Percentiles rank a stretch among this genome's conserved stretches.
Evolutionary conservation across 805 yeast genomes (phyloP).

Genomic region (Ogataea populi-albae): DNA sequence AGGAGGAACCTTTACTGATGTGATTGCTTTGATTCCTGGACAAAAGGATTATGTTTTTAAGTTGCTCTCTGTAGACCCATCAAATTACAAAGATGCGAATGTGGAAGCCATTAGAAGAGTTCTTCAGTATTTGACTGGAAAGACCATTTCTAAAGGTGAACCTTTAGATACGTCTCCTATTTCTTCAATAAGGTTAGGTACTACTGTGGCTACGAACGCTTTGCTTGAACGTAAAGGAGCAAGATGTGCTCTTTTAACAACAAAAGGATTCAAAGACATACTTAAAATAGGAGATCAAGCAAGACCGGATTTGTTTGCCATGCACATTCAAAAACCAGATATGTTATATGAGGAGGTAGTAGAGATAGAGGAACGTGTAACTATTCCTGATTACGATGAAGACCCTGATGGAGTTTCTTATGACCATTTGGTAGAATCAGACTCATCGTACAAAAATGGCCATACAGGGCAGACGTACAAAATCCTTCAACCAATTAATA

Average conservation of each 20-base stretch:
- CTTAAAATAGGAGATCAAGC: slow-evolving; percentile 31
- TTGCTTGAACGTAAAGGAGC: slow-evolving; percentile 18
- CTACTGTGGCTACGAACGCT: slow-evolving; percentile 22
- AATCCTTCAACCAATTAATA: slow-evolving; percentile 23
- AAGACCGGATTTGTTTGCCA: slow-evolving; percentile 20
- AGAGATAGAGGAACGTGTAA: slow-evolving; percentile 15
- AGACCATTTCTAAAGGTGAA: slow-evolving; percentile 9
- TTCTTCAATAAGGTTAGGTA: slow-evolving; percentile 21
- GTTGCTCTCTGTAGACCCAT: slow-evolving; percentile 81
- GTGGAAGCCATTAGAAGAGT: slow-evolving; percentile 22
- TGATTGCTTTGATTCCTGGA: slow-evolving; percentile 48
- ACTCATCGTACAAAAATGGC: slow-evolving; percentile 4
- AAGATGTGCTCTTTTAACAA: slow-evolving; percentile 19
- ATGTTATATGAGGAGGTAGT: slow-evolving; percentile 13
- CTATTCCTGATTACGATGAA: slow-evolving; percentile 22
- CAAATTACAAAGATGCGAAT: slow-evolving; percentile 52
- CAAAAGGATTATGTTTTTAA: slow-evolving; percentile 66
- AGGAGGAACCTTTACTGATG: slow-evolving; percentile 92
- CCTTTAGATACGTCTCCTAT: slow-evolving; percentile 12
- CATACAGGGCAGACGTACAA: slow-evolving; percentile 14
- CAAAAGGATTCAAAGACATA: slow-evolving; percentile 29
- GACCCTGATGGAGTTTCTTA: slow-evolving; percentile 17
- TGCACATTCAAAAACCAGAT: slow-evolving; percentile 13
- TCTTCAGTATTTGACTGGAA: slow-evolving; percentile 8
- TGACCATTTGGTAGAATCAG: slow-evolving; percentile 4